Evolutionary conservation across 441 rosid genomes (phyloP), one percentile per base, ranked within the genome.

Genomic region (Eutrema salsugineum): DNA sequence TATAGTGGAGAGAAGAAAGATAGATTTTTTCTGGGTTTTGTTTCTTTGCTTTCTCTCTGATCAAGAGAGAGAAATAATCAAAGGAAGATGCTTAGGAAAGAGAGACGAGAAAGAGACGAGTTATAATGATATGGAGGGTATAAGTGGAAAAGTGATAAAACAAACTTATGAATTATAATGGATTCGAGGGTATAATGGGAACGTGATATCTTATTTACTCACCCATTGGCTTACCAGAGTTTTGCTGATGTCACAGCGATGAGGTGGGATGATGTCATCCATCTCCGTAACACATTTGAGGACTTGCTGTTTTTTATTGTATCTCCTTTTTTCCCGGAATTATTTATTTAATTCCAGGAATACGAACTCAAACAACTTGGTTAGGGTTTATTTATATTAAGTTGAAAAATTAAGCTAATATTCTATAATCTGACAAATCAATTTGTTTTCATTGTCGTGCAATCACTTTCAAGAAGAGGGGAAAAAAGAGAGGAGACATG

Each of bases 321-420:
- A 22, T 61, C 17, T 11, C 16, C 22, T 46, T 64, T 46, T 32
- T 56, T 64, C 24, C 5, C 24, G 22, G 63, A 58, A 66, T 59
- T 73, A 50, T 50, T 66, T 48, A 48, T 28, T 40, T 40, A 42
- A 15, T 32, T 19, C 11, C 10, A 16, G 42, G 42, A 66, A 32
- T 66, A 66, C 46, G 53, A 73, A 50, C 38, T 44, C 36, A 67
- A 24, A n/a, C 78, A 51, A 75, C 63, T 68, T 53, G 73, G 43
- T 35, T 75, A 32, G 54, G 54, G 19, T 49, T 66, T 54, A 14
- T 19, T 57, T 55, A 64, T 16, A 10, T 47, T 38, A 49, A 39
- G 6, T 16, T 66, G n/a, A n/a, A n/a, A n/a, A n/a, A 17, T 39
- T 20, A 32, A 42, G 30, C 3, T 22, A 17, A 22, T 66, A 32